Evolutionary conservation across 306 rosid species (phyloP), one percentile per base, ranked within the genome.

Genomic region (Cucurbita argyrosperma): DNA sequence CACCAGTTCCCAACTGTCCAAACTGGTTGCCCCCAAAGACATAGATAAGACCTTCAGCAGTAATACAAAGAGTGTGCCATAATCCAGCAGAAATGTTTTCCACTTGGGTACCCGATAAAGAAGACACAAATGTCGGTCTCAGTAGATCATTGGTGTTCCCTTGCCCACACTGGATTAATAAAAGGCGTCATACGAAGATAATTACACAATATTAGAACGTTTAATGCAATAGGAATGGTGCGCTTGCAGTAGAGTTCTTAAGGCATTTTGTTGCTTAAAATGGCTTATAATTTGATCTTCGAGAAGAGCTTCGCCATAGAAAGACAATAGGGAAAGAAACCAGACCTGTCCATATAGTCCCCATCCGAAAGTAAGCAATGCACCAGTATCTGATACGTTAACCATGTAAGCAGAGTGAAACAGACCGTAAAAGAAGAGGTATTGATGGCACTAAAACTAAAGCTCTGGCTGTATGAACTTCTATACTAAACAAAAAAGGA

Each of bases 11-110:
- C 83, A 92, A 55, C 77, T 92, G 96, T 63, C 98, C 96, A 83
- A 90, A 92, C 80, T 92, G 98, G 80, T 92, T 92, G 38, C 98
- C 98, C 18, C 98, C 96, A 78, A 92, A 92, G 38, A 84, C 87
- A 74, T 84, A 86, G 62, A 90, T 80, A 66, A 68, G 77, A 46
- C 96, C 96, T 35, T 88, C 89, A 70, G 9, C 87, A 38, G 96
- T 79, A 38, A 86, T 70, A 76, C 98, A 90, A 12, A 92, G 23
- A 61, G 98, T 88, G 78, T 92, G 98, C 96, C 98, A 92, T 52
- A 92, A 87, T 77, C 98, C 98, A 16, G 96, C 92, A 67, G 98
- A 87, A 21, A 88, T 73, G 49, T 60, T 85, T 76, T 82, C 80
- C 56, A 92, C 89, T 77, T 70, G 71, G 18, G 82, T 80, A 79